phyloP scores from a whole-genome alignment of 768 basidiomycete species.

The Pleurotus cornucopiae region DNA sequence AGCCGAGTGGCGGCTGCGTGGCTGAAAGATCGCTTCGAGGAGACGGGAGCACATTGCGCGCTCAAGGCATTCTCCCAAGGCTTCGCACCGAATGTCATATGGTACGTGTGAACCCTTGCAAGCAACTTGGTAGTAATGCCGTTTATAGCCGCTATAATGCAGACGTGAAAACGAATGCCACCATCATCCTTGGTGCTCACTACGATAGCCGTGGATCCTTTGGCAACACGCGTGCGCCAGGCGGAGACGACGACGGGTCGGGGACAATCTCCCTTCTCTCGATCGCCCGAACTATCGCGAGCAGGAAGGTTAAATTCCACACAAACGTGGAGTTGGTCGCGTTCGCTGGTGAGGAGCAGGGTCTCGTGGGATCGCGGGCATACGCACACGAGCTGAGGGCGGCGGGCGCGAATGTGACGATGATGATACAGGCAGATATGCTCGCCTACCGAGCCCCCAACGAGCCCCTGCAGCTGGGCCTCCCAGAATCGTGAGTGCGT shows the following conservation, averaged over 20 bases:
- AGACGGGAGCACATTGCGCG: slow-evolving; percentile 69
- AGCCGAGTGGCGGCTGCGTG: slow-evolving; percentile 64
- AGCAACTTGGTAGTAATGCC: too few species aligned
- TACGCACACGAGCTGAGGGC: slow-evolving; percentile 66
- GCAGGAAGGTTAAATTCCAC: slow-evolving; percentile 63
- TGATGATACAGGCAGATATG: slow-evolving; percentile 95
- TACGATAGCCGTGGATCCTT: slow-evolving; percentile 92
- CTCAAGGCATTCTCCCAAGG: slow-evolving; percentile 62
- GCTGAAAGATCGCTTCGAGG: slow-evolving; percentile 72
- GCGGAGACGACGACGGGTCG: slow-evolving; percentile 50
- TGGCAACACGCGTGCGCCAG: slow-evolving; percentile 64
- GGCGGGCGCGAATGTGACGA: slow-evolving; percentile 58
- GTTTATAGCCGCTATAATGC: slow-evolving; percentile 51
- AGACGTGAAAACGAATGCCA: slow-evolving; percentile 52
- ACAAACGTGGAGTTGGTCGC: slow-evolving; percentile 76
- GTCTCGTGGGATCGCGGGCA: slow-evolving; percentile 69
- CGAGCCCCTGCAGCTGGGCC: slow-evolving; percentile 81
- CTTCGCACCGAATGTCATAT: slow-evolving; percentile 86
- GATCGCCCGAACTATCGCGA: slow-evolving; percentile 72
- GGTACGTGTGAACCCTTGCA: slow-evolving; percentile 37
- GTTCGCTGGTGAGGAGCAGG: slow-evolving; percentile 93
- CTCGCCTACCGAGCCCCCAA: slow-evolving; percentile 74
- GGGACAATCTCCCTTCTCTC: slow-evolving; percentile 69
- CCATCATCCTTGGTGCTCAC: slow-evolving; percentile 77
- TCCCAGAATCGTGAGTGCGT: slow-evolving; percentile 61